Evolutionary conservation across 495 filamentous ascomycete species (phyloP).

Genomic region (Trypethelium eluteriae): DNA sequence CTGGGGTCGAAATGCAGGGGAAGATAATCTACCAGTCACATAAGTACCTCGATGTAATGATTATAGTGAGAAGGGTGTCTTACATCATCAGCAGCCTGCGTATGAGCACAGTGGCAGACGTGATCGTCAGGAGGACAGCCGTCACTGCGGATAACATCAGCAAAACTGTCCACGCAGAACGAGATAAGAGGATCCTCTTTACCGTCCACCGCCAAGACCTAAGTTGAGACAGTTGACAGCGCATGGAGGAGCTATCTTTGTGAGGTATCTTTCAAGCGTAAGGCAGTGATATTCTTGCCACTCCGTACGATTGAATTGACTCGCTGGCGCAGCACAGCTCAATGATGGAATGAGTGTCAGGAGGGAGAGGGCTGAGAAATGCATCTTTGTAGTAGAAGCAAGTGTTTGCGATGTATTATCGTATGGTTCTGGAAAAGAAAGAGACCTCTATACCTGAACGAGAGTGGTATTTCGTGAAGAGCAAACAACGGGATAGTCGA

Average conservation of each 20-base stretch:
- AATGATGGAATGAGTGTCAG: neutral
- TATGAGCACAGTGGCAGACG: constrained; percentile 2
- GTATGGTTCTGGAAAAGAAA: no score
- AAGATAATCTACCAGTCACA: neutral
- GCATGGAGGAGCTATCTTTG: neutral
- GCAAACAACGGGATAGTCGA: no score
- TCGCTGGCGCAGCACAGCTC: neutral
- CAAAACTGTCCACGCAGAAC: neutral
- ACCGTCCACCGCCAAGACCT: neutral
- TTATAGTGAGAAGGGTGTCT: neutral
- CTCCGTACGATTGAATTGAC: neutral
- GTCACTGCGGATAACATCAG: neutral
- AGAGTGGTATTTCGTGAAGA: no score
- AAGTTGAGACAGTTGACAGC: neutral
- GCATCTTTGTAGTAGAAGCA: constrained; percentile 29
- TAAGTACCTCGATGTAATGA: neutral
- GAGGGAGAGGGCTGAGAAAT: constrained; percentile 21
- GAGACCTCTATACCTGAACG: no score
- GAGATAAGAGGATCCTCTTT: neutral
- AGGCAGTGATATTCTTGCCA: constrained; percentile 5
- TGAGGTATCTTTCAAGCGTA: neutral
- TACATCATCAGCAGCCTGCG: neutral
- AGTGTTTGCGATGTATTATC: no score
- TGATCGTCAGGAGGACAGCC: constrained; percentile 1
- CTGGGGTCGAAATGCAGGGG: neutral